A percentile compares a stretch with the other conserved stretches of the same genome.
Evolutionary conservation across 352 stramenopile genomes (phyloP).

Genomic region (Phytopythium cucurbitacearum): DNA sequence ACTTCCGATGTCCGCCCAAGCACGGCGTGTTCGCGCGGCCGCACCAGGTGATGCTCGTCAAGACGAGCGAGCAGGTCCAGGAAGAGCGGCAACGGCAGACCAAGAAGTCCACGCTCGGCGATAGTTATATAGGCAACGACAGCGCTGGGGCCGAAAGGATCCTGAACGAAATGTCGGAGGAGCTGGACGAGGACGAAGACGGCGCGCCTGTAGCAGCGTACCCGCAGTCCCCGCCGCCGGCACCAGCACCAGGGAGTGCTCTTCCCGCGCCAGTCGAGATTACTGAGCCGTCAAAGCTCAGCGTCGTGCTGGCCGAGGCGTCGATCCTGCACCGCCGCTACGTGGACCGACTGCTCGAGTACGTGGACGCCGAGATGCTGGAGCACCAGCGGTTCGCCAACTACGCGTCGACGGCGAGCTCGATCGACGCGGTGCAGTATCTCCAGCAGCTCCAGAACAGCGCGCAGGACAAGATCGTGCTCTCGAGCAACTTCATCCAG

Average conservation of each 20-base stretch:
- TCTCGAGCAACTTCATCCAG: constrained; percentile 84
- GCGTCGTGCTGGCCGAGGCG: constrained; percentile 50
- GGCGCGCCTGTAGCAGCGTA: constrained; percentile 13
- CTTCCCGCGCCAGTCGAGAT: constrained; percentile 17
- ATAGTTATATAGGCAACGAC: constrained; percentile 18
- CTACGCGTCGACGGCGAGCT: constrained; percentile 69
- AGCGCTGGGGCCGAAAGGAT: constrained; percentile 17
- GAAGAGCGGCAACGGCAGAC: constrained; percentile 45
- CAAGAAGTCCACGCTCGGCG: constrained; percentile 14
- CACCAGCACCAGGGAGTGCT: constrained; percentile 12
- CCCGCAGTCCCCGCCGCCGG: constrained; percentile 17
- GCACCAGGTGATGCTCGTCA: constrained; percentile 72
- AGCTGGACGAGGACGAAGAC: constrained; percentile 16
- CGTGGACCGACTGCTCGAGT: constrained; percentile 57
- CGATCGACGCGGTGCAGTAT: constrained; percentile 80
- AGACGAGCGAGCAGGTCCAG: constrained; percentile 46
- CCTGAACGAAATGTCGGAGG: constrained; percentile 15
- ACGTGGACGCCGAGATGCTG: constrained; percentile 63
- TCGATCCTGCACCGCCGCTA: constrained; percentile 70
- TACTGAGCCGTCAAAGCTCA: constrained; percentile 53
- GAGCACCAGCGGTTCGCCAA: constrained; percentile 79
- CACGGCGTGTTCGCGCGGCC: constrained; percentile 76
- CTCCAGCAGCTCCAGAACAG: constrained; percentile 83
- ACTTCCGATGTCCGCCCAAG: constrained; percentile 76
- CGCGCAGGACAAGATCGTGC: constrained; percentile 84